A percentile compares a stretch with the other conserved stretches of the same genome.
phyloP scores from a whole-genome alignment of 305 asterid species.

The Salvia sclarea region DNA sequence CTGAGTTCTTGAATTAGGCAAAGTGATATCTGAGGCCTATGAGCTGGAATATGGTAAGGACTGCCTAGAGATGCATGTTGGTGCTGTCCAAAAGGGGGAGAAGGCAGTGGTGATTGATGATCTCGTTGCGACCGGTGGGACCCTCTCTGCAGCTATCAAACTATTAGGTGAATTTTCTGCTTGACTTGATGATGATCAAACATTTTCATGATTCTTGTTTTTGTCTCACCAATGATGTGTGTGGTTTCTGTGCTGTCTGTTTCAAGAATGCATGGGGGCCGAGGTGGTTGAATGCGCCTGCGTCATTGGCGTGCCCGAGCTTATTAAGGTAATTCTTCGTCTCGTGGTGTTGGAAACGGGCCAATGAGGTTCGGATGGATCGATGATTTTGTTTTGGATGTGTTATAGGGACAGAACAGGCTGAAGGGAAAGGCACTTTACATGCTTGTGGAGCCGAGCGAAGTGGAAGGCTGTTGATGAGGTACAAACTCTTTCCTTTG shows the following conservation, averaged over 20 bases:
- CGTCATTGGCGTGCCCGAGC: conserved; percentile 69
- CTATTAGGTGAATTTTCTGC: conserved; percentile 52
- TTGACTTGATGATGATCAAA: not conserved
- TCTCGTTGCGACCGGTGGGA: conserved; percentile 87
- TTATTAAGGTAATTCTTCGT: conserved; percentile 70
- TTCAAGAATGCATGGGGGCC: conserved; percentile 61
- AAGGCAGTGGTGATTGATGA: conserved; percentile 72
- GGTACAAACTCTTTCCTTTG: conserved; percentile 16
- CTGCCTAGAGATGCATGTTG: conserved; percentile 79
- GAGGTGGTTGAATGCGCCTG: conserved; percentile 81
- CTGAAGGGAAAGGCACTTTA: conserved; percentile 71
- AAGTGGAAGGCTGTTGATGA: conserved; percentile 40
- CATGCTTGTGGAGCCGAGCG: conserved; percentile 74
- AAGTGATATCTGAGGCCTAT: conserved; percentile 59
- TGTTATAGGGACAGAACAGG: conserved; percentile 53
- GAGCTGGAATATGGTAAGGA: conserved; percentile 84
- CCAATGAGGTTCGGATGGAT: too few relatives aligned
- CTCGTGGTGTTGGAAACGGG: too few relatives aligned
- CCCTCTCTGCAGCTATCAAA: conserved; percentile 73
- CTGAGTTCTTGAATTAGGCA: too few relatives aligned
- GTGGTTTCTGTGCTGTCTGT: not conserved
- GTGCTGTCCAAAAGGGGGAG: conserved; percentile 64
- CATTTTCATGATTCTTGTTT: not conserved
- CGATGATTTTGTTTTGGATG: too few relatives aligned
- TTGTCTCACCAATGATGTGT: conserved; percentile 8